phyloP scores from a whole-genome alignment of 495 filamentous ascomycete genomes.

The Patellaria atrata region DNA sequence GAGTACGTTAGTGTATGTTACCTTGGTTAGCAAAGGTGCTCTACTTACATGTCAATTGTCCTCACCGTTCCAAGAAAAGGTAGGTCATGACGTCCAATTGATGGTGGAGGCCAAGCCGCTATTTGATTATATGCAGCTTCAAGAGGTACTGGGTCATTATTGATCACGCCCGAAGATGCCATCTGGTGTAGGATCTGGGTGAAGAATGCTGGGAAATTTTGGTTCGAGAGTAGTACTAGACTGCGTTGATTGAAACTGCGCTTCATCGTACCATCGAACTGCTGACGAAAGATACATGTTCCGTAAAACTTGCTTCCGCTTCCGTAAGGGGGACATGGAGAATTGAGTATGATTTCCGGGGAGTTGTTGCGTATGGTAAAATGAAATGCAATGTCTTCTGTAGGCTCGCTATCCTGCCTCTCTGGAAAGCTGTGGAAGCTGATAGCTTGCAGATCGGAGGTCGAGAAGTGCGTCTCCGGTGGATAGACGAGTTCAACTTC shows the following conservation, averaged over 20 bases:
- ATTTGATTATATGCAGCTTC: slow-evolving; percentile 22
- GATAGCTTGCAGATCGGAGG: slow-evolving; percentile 21
- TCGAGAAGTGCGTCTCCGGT: slow-evolving; percentile 20
- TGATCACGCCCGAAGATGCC: slow-evolving; percentile 17
- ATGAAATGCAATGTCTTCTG: slow-evolving; percentile 21
- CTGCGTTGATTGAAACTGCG: slow-evolving; percentile 24
- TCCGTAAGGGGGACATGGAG: slow-evolving; percentile 20
- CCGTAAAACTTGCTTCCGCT: slow-evolving; percentile 18
- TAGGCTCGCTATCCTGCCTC: slow-evolving; percentile 21
- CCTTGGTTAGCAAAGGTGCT: not conserved
- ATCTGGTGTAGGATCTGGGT: slow-evolving; percentile 17
- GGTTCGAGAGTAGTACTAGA: slow-evolving; percentile 21
- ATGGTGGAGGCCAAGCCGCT: slow-evolving; percentile 20
- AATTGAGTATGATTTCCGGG: slow-evolving; percentile 16
- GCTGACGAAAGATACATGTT: slow-evolving; percentile 23
- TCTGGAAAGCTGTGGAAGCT: slow-evolving; percentile 28
- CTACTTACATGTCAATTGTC: slow-evolving; percentile 23
- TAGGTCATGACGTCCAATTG: slow-evolving; percentile 18
- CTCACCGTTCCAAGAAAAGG: slow-evolving; percentile 22
- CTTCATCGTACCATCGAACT: slow-evolving; percentile 22
- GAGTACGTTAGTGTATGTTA: not conserved
- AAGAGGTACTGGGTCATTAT: slow-evolving; percentile 17
- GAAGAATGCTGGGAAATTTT: slow-evolving; percentile 23
- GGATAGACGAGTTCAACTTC: slow-evolving; percentile 26
- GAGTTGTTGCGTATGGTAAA: slow-evolving; percentile 25